A percentile compares a stretch with the other conserved stretches of the same genome.
phyloP scores from a whole-genome alignment of 371 early-diverging fungal species.

The Dichotomocladium elegans region DNA sequence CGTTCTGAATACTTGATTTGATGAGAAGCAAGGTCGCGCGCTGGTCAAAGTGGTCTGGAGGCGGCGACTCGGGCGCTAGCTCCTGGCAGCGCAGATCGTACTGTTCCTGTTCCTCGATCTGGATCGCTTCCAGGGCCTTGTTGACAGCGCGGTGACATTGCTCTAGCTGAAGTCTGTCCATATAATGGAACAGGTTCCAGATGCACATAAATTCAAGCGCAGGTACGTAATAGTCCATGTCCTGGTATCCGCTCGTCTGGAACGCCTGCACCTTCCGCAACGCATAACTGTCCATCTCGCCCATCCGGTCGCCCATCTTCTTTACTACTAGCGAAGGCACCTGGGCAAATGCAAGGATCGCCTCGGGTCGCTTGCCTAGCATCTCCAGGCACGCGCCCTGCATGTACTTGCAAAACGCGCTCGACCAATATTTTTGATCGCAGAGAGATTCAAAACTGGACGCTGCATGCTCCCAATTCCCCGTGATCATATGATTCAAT shows the following conservation, averaged over 20 bases:
- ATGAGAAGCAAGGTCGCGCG: constrained; percentile 31
- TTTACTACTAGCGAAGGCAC: constrained; percentile 43
- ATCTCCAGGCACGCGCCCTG: constrained; percentile 54
- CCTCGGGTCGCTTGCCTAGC: constrained; percentile 38
- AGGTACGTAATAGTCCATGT: constrained; percentile 42
- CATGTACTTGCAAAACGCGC: constrained; percentile 54
- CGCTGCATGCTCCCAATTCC: constrained; percentile 53
- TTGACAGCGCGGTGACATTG: constrained; percentile 26
- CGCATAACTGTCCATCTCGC: constrained; percentile 53
- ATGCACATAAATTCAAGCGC: constrained; percentile 56
- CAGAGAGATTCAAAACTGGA: constrained; percentile 41
- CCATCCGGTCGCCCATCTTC: constrained; percentile 53
- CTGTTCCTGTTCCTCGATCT: constrained; percentile 26
- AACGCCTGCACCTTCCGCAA: constrained; percentile 51
- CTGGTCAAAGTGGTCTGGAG: constrained; percentile 41
- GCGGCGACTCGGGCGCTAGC: constrained; percentile 29
- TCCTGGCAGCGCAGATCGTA: constrained; percentile 35
- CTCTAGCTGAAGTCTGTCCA: constrained; percentile 29
- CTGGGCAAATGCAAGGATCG: constrained; percentile 44
- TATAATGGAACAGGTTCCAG: constrained; percentile 51
- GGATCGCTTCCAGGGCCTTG: constrained; percentile 24
- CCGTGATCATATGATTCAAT: constrained; percentile 49
- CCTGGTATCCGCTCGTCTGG: constrained; percentile 48
- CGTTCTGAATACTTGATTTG: constrained; percentile 35
- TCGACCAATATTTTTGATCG: constrained; percentile 57